phyloP scores from a whole-genome alignment of 805 yeast genomes.

The Pichia scutulata region DNA sequence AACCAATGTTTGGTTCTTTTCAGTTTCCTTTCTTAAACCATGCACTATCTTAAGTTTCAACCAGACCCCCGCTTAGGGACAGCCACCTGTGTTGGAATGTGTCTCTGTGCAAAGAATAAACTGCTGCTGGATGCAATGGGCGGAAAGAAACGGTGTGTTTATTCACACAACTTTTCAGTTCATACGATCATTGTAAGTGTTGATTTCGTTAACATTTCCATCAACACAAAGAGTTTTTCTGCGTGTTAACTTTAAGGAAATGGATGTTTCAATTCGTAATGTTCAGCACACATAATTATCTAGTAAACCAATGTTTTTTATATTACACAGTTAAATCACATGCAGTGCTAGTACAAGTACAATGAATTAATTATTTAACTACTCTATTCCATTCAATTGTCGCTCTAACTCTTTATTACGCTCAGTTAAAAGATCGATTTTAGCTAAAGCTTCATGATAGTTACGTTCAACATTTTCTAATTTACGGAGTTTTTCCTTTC shows the following conservation, averaged over 20 bases:
- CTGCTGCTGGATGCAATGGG: background rate
- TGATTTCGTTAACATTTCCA: background rate
- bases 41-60: constrained; percentile 15
- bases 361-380: background rate
- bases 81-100: constrained; percentile 10
- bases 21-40: background rate
- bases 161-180: background rate
- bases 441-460: constrained; percentile 52
- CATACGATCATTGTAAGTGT: background rate
- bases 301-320: background rate
- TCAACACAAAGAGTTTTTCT: background rate
- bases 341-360: background rate
- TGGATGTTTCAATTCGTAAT: background rate
- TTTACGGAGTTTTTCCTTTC: constrained; percentile 74
- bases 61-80: constrained; percentile 1
- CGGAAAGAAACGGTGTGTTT: background rate
- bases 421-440: constrained; percentile 63
- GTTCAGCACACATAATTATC: background rate
- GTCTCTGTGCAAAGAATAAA: constrained; percentile 15
- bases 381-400: constrained; percentile 26
- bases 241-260: background rate
- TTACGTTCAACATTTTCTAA: constrained; percentile 64
- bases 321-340: background rate
- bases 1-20: background rate
- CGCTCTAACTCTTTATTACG: constrained; percentile 59